Conservation (phyloP, 2,329 filamentous ascomycete species). For the Ambrosiella beaveri region DNA sequence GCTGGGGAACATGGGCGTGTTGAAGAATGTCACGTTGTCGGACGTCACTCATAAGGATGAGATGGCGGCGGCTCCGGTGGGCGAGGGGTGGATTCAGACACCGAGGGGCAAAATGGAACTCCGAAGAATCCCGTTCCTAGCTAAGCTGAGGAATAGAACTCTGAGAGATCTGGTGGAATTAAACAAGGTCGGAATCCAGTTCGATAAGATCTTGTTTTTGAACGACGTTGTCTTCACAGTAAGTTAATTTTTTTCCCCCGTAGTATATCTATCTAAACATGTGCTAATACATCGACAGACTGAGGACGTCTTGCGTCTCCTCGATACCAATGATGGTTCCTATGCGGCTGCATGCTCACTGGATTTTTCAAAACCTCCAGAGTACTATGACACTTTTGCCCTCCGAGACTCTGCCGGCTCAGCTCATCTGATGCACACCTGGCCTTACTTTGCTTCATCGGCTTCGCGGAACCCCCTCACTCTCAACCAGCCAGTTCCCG, state of each 20-base stretch:
- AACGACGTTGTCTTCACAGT: slow-evolving; percentile 48
- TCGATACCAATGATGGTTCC: slow-evolving; percentile 38
- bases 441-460: slow-evolving; percentile 39
- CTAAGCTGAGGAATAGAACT: slow-evolving; percentile 45
- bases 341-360: slow-evolving; percentile 47
- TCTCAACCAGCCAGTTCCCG: slow-evolving; percentile 28
- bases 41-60: slow-evolving; percentile 40
- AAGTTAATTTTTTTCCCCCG: slow-evolving; percentile 7
- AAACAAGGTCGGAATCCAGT: slow-evolving; percentile 28
- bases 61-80: slow-evolving; percentile 26
- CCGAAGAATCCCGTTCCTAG: slow-evolving; percentile 51
- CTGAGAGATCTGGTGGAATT: slow-evolving; percentile 40
- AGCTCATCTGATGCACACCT: slow-evolving; percentile 34
- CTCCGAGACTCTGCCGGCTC: slow-evolving; percentile 35
- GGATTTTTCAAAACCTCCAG: slow-evolving; percentile 36
- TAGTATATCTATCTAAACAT: background rate
- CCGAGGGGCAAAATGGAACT: slow-evolving; percentile 34
- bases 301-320: slow-evolving; percentile 36
- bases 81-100: slow-evolving; percentile 48
- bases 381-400: slow-evolving; percentile 47
- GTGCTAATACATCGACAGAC: slow-evolving; percentile 21
- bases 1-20: slow-evolving; percentile 34
- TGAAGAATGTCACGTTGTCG: slow-evolving; percentile 38
- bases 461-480: slow-evolving; percentile 37
- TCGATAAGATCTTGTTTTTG: slow-evolving; percentile 43